phyloP scores from a whole-genome alignment of 352 stramenopile genomes.

The Peronospora belbahrii region DNA sequence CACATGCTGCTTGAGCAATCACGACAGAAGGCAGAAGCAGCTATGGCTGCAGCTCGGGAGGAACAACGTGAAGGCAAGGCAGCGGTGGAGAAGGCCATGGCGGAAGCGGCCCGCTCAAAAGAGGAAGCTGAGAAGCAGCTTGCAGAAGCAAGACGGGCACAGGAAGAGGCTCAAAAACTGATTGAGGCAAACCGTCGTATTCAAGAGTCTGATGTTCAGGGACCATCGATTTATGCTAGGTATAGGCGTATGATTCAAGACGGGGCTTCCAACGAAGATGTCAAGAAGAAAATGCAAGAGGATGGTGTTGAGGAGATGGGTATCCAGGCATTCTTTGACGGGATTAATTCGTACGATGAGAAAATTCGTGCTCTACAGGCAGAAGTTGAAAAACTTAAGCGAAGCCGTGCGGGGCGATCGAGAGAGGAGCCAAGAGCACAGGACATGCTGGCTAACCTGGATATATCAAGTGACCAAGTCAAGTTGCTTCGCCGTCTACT shows the following conservation, averaged over 20 bases:
- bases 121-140: constrained; percentile 77
- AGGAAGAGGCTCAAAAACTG: constrained; percentile 73
- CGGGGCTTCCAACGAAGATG: constrained; percentile 53
- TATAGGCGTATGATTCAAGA: constrained; percentile 73
- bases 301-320: constrained; percentile 65
- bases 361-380: constrained; percentile 75
- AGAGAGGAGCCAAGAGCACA: constrained; percentile 46
- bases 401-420: constrained; percentile 37
- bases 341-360: constrained; percentile 76
- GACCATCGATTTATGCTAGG: constrained; percentile 45
- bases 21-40: constrained; percentile 70
- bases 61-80: constrained; percentile 77
- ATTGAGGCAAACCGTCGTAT: constrained; percentile 83
- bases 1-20: constrained; percentile 67
- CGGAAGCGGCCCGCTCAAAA: constrained; percentile 67
- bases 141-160: constrained; percentile 58
- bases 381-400: constrained; percentile 79
- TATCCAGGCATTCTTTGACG: constrained; percentile 77
- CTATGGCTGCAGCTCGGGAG: constrained; percentile 71
- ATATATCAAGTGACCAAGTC: constrained; percentile 69
- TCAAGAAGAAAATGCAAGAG: constrained; percentile 71
- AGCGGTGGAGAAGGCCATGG: constrained; percentile 77
- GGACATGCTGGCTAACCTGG: constrained; percentile 65
- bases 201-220: constrained; percentile 47
- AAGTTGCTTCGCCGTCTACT: constrained; percentile 69